Percentiles rank a stretch among this genome's conserved stretches.
Conservation (phyloP, 2,329 filamentous ascomycete species). For the Fusarium sp. region DNA sequence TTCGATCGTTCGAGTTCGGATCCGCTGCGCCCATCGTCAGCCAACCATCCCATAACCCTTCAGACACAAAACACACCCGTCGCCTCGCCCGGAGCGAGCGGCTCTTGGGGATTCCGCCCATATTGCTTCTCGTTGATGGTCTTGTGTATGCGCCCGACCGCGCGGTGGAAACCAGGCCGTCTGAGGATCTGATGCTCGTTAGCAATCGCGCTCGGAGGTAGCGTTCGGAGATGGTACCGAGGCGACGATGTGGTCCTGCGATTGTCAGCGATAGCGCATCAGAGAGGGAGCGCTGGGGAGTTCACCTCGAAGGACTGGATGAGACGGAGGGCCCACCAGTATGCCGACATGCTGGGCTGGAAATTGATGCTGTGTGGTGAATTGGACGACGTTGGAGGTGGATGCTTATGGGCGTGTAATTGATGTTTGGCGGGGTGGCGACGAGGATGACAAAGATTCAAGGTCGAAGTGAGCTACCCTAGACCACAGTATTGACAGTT, state of each 20-base stretch:
- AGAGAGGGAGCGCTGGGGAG: fast-evolving
- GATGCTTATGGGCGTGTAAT: constrained; percentile 20
- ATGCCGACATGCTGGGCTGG: constrained; percentile 50
- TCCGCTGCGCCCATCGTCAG: constrained; percentile 48
- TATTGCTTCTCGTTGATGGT: constrained; percentile 64
- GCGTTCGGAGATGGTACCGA: constrained; percentile 43
- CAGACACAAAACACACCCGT: constrained; percentile 57
- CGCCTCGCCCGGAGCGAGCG: constrained; percentile 67
- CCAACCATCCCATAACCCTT: neutral
- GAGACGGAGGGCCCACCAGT: constrained; percentile 54
- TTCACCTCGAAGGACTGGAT: constrained; percentile 55
- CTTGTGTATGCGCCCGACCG: constrained; percentile 68
- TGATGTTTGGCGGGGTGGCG: constrained; percentile 32
- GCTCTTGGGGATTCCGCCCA: constrained; percentile 67
- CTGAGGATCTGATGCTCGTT: constrained; percentile 61
- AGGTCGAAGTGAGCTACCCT: constrained; percentile 23
- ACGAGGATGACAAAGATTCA: constrained; percentile 29
- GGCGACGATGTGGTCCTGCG: constrained; percentile 55
- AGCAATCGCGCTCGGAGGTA: neutral
- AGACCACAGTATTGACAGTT: neutral
- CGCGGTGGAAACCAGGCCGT: constrained; percentile 67
- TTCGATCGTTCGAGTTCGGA: constrained; percentile 46
- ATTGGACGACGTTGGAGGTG: constrained; percentile 7
- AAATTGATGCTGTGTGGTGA: neutral
- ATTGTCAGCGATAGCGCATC: constrained; percentile 26